Conservation (phyloP, 768 basidiomycete genomes). For the Hericium coralloides region DNA sequence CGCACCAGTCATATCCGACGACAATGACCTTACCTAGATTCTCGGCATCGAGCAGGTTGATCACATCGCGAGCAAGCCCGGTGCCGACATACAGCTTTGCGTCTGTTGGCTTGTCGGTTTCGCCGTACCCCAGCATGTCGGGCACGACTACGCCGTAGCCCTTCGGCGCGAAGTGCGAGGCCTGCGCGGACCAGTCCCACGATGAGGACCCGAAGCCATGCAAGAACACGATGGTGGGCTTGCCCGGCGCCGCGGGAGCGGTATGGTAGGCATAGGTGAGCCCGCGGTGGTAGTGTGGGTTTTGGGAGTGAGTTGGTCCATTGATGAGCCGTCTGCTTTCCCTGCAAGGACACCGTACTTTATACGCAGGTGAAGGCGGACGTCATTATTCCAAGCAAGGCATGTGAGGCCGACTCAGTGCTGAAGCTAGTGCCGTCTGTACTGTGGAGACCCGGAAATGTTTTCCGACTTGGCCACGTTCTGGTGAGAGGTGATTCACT, state of each 20-base stretch:
- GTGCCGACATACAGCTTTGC: conserved; percentile 18
- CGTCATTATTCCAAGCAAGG: too few species aligned
- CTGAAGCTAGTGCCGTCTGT: too few species aligned
- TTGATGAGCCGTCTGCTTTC: too few species aligned
- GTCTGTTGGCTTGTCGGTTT: conserved; percentile 32
- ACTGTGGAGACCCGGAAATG: too few species aligned
- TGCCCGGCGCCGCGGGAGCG: conserved; percentile 16
- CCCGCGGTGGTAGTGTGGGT: conserved; percentile 22
- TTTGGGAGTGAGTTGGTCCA: conserved; percentile 21
- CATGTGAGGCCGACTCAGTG: too few species aligned
- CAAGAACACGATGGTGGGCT: conserved; percentile 31
- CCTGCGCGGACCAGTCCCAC: conserved; percentile 32
- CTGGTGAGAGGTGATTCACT: too few species aligned
- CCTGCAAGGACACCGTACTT: too few species aligned
- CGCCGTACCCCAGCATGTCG: conserved; percentile 39
- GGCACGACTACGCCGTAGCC: conserved; percentile 39
- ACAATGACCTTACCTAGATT: conserved; percentile 20
- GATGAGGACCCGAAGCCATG: conserved; percentile 40
- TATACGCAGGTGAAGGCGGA: too few species aligned
- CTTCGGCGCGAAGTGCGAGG: conserved; percentile 26
- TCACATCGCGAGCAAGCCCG: conserved; percentile 21
- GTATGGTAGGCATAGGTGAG: conserved; percentile 31
- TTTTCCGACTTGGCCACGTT: too few species aligned
- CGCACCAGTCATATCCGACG: conserved; percentile 28
- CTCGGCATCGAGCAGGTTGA: conserved; percentile 25